Evolutionary conservation across 345 rosid species (phyloP), one percentile per base, ranked within the genome.

Genomic region (Bruguiera gymnorhiza): DNA sequence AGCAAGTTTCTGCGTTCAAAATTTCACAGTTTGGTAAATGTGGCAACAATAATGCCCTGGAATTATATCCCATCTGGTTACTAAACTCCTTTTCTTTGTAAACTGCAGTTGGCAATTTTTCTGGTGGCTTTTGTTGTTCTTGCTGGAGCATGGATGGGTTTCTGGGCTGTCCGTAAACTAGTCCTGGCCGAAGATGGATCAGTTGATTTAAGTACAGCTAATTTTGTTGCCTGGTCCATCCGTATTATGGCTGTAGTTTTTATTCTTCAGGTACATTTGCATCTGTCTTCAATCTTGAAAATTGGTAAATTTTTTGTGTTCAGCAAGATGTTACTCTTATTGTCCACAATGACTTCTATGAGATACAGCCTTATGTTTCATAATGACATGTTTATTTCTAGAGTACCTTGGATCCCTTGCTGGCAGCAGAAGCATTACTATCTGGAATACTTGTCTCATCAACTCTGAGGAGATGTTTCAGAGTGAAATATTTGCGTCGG

Each of bases 61-160:
- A 67, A 56, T 50, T 56, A 36, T 50, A 21, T 71, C 56, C 21
- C 69, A 8, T 23, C 43, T 51, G 69, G 63, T 43, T 63, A 23
- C 52, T 68, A 50, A 72, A 21, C 52, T 63, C 43, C 62, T 30
- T 4, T 60, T n/a, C 36, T 34, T 30, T 67, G 15, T 67, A 27
- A 48, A 73, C 64, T 71, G 78, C 82, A 94, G 98, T 70, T 89
- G 72, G 89, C 90, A 16, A 69, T 81, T n/a, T 89, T 94, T 78
- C 81, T 87, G 46, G 79, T 89, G 78, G 86, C 81, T 67, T 91
- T 89, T 84, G 64, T 94, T 52, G 80, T 84, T 66, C 71, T 94
- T 55, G 83, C 86, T 74, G 98, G 98, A 82, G 98, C 98, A 52
- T 91, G 93, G 90, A 76, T 94, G 82, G 98, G 97, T 73, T 94